phyloP scores from a whole-genome alignment of 2,329 filamentous ascomycete species.

The Dactylellina sp. region DNA sequence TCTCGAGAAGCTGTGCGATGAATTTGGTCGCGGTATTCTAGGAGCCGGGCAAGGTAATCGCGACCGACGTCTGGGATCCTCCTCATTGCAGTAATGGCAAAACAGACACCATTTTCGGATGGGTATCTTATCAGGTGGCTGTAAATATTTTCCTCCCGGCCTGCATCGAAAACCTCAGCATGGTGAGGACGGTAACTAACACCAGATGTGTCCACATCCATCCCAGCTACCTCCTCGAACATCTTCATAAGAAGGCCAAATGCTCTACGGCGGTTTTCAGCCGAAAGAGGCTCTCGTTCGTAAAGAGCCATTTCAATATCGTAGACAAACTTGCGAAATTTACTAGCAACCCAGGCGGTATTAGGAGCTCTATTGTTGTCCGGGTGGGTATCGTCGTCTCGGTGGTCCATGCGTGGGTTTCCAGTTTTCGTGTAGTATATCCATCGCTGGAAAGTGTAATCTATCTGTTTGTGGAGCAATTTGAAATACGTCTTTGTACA shows the following conservation, averaged over 20 bases:
- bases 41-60: conserved; percentile 3
- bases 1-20: conserved; percentile 22
- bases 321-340: conserved; percentile 29
- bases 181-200: conserved; percentile 25
- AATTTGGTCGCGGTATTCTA: conserved; percentile 16
- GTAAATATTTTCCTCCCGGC: conserved; percentile 37
- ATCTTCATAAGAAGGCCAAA: conserved; percentile 38
- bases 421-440: conserved; percentile 50
- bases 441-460: conserved; percentile 41
- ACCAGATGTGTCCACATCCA: conserved; percentile 23
- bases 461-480: conserved; percentile 17
- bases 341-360: conserved; percentile 25
- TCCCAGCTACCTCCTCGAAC: conserved; percentile 22
- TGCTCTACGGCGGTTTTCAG: conserved; percentile 22
- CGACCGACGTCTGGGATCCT: conserved; percentile 21
- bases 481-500: conserved; percentile 44
- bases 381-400: conserved; percentile 30
- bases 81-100: conserved; percentile 40
- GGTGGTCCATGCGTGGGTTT: conserved; percentile 28
- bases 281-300: conserved; percentile 12
- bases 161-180: conserved; percentile 21
- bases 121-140: conserved; percentile 30
- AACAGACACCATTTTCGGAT: conserved; percentile 19
- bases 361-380: conserved; percentile 39
- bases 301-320: conserved; percentile 33